Evolutionary conservation across 345 rosid genomes (phyloP), one percentile per base, ranked within the genome.

Genomic region (Hirschfeldia incana): DNA sequence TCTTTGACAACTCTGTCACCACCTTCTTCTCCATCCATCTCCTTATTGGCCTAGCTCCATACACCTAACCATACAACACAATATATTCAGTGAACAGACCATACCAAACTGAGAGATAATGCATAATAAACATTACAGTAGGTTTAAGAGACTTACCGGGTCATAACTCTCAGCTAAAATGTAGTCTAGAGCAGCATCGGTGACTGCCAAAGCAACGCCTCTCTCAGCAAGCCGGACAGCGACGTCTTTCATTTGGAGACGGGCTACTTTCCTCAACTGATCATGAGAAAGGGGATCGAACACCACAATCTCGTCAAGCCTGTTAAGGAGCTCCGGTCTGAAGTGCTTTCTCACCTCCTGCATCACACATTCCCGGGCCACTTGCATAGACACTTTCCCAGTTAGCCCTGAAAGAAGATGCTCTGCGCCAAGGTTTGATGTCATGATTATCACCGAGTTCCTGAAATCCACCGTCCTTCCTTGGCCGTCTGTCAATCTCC

Each of bases 21-120:
- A 95, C 98, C 84, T 82, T 93, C 84, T 70, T 93, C 87, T 95
- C 98, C 0, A 95, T 92, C 99, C 98, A 95, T 61, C 99, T 90
- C 81, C 99, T 81, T 21, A 95, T 90, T 0, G 98, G 97, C 34
- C 98, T 85, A 1, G 98, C 97, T 5, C 99, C 97, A 67, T 91
- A 95, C 0, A 92, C 96, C 98, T 93, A 53, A 46, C 37, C 58
- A 78, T 4, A 58, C 27, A 59, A 67, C 11, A 73, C 42, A 67
- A 36, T 1, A 53, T 9, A 6, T 1, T 69, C 57, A 30, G 44
- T 32, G 64, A 34, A 16, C 32, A 0, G 65, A 55, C 21, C 26
- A 58, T 13, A 29, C 42, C 13, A 68, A 61, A 2, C 10, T 29
- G 4, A 1, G 30, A 67, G 46, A n/a, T n/a, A 2, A 29, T 7